Conservation (phyloP, 139 green algal species). For the Tetraselmis striata region DNA sequence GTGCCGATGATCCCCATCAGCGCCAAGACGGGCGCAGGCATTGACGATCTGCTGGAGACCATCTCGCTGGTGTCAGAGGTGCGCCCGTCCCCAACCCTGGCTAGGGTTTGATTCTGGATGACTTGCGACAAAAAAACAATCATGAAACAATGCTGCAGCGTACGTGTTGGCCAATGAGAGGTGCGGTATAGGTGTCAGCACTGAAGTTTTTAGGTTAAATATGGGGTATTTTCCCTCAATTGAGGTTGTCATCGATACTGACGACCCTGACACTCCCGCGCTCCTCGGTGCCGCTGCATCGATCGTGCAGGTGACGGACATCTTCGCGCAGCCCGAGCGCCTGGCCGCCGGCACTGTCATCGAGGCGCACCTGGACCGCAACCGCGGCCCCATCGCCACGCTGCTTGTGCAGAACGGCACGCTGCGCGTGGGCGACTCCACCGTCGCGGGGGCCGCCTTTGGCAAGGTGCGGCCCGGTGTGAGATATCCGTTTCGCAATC, state of each 20-base stretch:
- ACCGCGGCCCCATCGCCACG: constrained; percentile 72
- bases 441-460: constrained; percentile 62
- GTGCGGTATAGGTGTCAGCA: no score
- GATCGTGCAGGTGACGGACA: constrained; percentile 69
- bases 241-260: no score
- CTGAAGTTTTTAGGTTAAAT: no score
- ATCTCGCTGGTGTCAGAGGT: constrained; percentile 81
- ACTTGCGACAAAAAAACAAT: no score
- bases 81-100: no score
- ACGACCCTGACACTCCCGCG: no score
- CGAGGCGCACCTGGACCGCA: constrained; percentile 85
- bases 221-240: no score
- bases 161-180: no score
- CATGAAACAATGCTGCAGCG: no score
- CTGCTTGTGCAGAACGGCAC: constrained; percentile 89
- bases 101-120: no score
- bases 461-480: constrained; percentile 64
- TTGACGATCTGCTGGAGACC: constrained; percentile 78
- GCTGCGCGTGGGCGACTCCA: constrained; percentile 74
- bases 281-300: no score
- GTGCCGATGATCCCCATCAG: constrained; percentile 81
- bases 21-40: constrained; percentile 77
- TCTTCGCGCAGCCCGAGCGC: constrained; percentile 66
- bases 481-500: no score
- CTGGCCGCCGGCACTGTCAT: constrained; percentile 84